These are phyloP conservation scores for Cryptosporidium baileyi DNA, from an alignment of 169 alveolate species.

Conservation along the genomic window DNA sequence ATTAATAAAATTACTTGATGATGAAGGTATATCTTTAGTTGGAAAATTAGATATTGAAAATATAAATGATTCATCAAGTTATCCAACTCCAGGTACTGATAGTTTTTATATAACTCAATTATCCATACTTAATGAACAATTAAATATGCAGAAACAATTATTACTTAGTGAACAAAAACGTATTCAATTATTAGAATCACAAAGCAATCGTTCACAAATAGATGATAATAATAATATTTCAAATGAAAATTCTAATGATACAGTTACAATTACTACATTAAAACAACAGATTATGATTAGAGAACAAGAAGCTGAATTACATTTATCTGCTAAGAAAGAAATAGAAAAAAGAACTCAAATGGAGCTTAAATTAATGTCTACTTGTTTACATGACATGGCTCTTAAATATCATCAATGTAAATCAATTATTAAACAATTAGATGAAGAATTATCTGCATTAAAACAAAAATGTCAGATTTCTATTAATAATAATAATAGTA, in stretches of 20 bases:
- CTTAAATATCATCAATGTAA: slow-evolving; percentile 61
- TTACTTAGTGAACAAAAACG: slow-evolving; percentile 59
- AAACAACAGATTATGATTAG: slow-evolving; percentile 65
- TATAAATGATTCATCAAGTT: neutral
- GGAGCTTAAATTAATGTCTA: slow-evolving; percentile 50
- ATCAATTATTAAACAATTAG: slow-evolving; percentile 57
- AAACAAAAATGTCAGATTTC: slow-evolving; percentile 61
- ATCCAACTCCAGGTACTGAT: slow-evolving; percentile 40
- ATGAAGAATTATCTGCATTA: slow-evolving; percentile 56
- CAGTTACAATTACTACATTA: slow-evolving; percentile 6
- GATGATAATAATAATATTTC: neutral
- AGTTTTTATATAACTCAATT: slow-evolving; percentile 46
- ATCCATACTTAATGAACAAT: slow-evolving; percentile 39
- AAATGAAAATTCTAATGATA: neutral
- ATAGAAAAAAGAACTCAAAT: slow-evolving; percentile 53
- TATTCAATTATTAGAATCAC: slow-evolving; percentile 60
- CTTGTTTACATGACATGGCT: slow-evolving; percentile 70
- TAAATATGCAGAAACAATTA: slow-evolving; percentile 44
- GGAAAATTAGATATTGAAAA: slow-evolving; percentile 14
- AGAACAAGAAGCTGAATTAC: slow-evolving; percentile 64
- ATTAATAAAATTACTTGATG: slow-evolving; percentile 17
- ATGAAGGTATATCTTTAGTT: slow-evolving; percentile 16
- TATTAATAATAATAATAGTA: neutral
- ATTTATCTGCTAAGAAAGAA: slow-evolving; percentile 44
- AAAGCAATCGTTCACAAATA: neutral